phyloP scores from a whole-genome alignment of 805 yeast species.

The Wickerhamomyces bovis region DNA sequence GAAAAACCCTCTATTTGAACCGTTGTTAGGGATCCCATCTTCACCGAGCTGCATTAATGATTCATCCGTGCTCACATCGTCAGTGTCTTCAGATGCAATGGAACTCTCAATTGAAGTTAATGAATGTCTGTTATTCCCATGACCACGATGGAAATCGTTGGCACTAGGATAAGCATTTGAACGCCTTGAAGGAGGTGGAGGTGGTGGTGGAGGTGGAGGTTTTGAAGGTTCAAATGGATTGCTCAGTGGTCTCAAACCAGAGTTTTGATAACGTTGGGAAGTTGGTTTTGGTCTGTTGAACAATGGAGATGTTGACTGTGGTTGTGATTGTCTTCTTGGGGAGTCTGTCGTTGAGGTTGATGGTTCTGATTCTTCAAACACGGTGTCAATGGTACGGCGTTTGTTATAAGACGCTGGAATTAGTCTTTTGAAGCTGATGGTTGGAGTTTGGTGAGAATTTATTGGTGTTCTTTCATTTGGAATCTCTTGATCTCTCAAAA shows the following conservation, averaged over 20 bases:
- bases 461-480: conserved; percentile 4
- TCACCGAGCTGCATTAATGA: conserved; percentile 12
- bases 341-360: background rate
- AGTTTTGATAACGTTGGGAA: conserved; percentile 11
- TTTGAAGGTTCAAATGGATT: conserved; percentile 18
- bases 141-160: conserved; percentile 11
- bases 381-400: conserved; percentile 20
- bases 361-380: conserved; percentile 22
- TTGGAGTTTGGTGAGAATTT: conserved; percentile 2
- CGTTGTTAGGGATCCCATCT: conserved; percentile 1
- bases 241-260: conserved; percentile 11
- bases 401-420: background rate
- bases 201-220: conserved; percentile 11
- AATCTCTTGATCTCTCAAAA: conserved; percentile 13
- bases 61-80: conserved; percentile 19
- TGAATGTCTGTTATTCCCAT: conserved; percentile 19
- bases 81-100: conserved; percentile 20
- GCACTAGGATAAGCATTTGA: conserved; percentile 1
- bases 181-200: conserved; percentile 20
- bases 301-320: conserved; percentile 5
- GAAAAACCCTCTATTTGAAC: conserved; percentile 16
- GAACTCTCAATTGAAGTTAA: conserved; percentile 19
- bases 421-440: conserved; percentile 3
- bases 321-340: conserved; percentile 2
- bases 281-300: background rate